phyloP scores from a whole-genome alignment of 2,329 filamentous ascomycete species.

The Fusarium austroafricanum region DNA sequence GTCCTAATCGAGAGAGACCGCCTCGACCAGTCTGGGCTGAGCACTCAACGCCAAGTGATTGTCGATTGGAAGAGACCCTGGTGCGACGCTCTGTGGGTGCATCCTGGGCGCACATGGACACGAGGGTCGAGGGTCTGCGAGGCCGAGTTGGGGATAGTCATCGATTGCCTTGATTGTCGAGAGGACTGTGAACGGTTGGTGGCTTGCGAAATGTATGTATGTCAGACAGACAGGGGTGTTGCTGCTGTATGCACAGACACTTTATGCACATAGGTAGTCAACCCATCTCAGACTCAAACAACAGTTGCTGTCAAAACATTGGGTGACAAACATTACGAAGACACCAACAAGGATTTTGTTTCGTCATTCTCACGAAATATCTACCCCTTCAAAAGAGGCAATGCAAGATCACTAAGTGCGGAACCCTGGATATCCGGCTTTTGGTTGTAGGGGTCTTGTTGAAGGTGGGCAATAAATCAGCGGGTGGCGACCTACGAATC shows the following conservation, averaged over 20 bases:
- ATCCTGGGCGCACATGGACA: constrained; percentile 37
- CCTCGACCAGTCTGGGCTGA: constrained; percentile 28
- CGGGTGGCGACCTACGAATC: constrained; percentile 34
- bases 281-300: neutral
- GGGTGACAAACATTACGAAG: neutral
- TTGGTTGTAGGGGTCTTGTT: constrained; percentile 18
- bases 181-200: constrained; percentile 40
- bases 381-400: constrained; percentile 7
- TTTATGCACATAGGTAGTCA: too few relatives aligned
- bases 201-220: constrained; percentile 29
- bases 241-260: neutral
- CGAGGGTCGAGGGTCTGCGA: constrained; percentile 30
- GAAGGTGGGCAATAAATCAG: constrained; percentile 28
- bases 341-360: neutral
- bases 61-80: constrained; percentile 17
- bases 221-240: constrained; percentile 36
- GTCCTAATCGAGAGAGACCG: constrained; percentile 27
- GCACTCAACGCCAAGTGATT: constrained; percentile 28
- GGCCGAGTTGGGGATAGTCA: constrained; percentile 40
- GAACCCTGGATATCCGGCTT: constrained; percentile 29
- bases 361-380: constrained; percentile 24
- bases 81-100: constrained; percentile 35
- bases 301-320: neutral
- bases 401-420: constrained; percentile 22
- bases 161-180: constrained; percentile 43